These are phyloP conservation scores for Myriosclerotinia duriaeana DNA, from an alignment of 2,329 filamentous ascomycete genomes.

Conservation along the genomic window DNA sequence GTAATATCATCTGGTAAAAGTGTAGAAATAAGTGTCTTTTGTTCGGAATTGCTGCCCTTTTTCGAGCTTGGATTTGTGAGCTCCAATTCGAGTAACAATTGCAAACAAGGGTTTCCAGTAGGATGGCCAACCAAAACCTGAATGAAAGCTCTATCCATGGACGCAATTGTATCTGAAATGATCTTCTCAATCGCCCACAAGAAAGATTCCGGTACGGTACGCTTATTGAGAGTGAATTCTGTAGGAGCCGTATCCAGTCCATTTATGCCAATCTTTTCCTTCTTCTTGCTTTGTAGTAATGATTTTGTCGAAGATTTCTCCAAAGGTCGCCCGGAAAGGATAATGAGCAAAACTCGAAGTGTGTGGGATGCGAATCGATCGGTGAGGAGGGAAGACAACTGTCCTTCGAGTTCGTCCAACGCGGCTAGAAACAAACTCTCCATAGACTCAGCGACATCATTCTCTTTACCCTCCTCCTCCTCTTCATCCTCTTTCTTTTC, in stretches of 20 bases:
- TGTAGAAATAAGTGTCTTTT: slow-evolving; percentile 65
- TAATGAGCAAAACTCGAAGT: slow-evolving; percentile 78
- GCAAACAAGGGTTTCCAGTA: slow-evolving; percentile 89
- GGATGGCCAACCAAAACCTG: slow-evolving; percentile 83
- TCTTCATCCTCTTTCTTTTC: slow-evolving; percentile 54
- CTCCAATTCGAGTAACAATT: slow-evolving; percentile 84
- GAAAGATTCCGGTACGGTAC: slow-evolving; percentile 77
- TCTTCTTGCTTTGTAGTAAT: slow-evolving; percentile 87
- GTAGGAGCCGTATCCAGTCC: slow-evolving; percentile 51
- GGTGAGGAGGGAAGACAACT: slow-evolving; percentile 76
- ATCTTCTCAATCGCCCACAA: slow-evolving; percentile 75
- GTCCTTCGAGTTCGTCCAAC: slow-evolving; percentile 82
- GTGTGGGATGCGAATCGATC: slow-evolving; percentile 90
- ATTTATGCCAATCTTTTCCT: slow-evolving; percentile 73
- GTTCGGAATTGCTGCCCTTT: slow-evolving; percentile 54
- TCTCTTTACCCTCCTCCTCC: slow-evolving; percentile 51
- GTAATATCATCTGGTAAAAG: slow-evolving; percentile 80
- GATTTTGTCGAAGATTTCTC: slow-evolving; percentile 67
- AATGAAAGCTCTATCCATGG: slow-evolving; percentile 76
- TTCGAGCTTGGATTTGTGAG: slow-evolving; percentile 70
- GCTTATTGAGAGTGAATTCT: slow-evolving; percentile 48
- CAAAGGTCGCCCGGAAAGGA: slow-evolving; percentile 80
- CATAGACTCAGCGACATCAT: slow-evolving; percentile 57
- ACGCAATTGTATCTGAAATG: slow-evolving; percentile 71
- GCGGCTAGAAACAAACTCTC: slow-evolving; percentile 82